A percentile compares a stretch with the other conserved stretches of the same genome.
Evolutionary conservation across 805 yeast genomes (phyloP).

Genomic region (Cyberlindnera mrakii): DNA sequence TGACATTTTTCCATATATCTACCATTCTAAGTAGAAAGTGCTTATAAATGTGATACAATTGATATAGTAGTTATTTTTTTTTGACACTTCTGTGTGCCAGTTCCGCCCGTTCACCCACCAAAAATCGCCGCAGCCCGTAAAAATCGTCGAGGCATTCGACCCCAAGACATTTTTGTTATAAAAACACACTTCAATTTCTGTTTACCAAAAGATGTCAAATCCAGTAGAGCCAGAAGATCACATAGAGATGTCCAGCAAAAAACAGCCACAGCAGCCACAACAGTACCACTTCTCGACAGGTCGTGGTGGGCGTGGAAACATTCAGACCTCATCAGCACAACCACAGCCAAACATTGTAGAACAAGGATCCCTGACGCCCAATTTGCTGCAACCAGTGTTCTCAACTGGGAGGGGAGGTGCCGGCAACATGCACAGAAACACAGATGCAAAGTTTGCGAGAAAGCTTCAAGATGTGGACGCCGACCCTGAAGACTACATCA

Average conservation of each 20-base stretch:
- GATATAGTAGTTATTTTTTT: no score
- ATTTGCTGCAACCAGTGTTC: constrained; percentile 45
- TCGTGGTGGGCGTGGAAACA: constrained; percentile 76
- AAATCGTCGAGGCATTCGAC: no score
- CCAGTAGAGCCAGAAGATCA: background rate
- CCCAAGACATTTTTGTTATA: no score
- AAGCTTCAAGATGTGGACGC: constrained; percentile 62
- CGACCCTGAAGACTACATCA: constrained; percentile 31
- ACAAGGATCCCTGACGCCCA: constrained; percentile 59
- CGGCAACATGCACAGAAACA: constrained; percentile 66
- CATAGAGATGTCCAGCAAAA: background rate
- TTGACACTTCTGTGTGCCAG: no score
- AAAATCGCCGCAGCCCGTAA: no score
- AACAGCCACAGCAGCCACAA: constrained; percentile 16
- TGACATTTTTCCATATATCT: no score
- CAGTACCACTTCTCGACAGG: constrained; percentile 57
- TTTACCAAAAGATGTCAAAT: no score
- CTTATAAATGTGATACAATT: no score
- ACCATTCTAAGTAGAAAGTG: no score
- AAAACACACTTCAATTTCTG: no score
- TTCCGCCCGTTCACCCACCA: no score
- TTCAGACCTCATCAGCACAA: constrained; percentile 35
- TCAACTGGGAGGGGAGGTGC: constrained; percentile 78
- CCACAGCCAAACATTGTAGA: constrained; percentile 52
- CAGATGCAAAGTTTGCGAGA: constrained; percentile 52